Evolutionary conservation across 1,284 basidiomycete genomes (phyloP).

Genomic region (Ustilago xerochloae): DNA sequence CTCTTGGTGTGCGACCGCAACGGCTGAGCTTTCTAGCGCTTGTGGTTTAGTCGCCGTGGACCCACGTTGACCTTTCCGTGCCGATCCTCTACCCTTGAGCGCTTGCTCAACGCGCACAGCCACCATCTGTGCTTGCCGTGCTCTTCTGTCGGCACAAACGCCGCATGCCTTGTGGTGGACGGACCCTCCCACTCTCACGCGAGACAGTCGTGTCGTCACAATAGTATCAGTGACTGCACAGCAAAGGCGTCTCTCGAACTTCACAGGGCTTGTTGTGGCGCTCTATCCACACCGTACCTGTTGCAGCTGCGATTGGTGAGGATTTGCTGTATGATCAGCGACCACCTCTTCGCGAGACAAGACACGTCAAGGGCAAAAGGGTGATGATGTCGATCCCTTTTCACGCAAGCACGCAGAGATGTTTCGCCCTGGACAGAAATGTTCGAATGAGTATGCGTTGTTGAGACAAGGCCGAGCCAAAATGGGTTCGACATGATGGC

Average conservation of each 20-base stretch:
- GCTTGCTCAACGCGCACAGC: background rate
- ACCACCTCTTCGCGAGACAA: background rate
- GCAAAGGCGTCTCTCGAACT: too few species aligned
- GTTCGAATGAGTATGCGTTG: too few species aligned
- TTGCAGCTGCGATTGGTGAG: background rate
- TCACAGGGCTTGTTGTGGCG: too few species aligned
- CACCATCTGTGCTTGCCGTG: background rate
- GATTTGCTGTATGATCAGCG: too few species aligned
- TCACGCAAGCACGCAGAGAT: too few species aligned
- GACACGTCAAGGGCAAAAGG: background rate
- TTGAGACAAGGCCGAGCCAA: too few species aligned
- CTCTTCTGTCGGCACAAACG: too few species aligned
- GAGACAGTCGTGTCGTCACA: slow-evolving; percentile 1
- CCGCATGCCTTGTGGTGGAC: too few species aligned
- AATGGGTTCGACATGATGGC: too few species aligned
- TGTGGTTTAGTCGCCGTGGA: background rate
- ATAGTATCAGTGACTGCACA: too few species aligned
- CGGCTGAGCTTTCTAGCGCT: too few species aligned
- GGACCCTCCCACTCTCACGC: background rate
- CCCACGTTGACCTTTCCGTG: background rate
- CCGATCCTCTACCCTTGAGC: background rate
- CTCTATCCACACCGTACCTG: background rate
- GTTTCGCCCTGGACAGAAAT: background rate
- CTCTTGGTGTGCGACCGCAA: too few species aligned
- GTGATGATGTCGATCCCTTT: background rate